Conservation (phyloP, 2,329 filamentous ascomycete species). For the Graphiopsis chlorocephala region DNA sequence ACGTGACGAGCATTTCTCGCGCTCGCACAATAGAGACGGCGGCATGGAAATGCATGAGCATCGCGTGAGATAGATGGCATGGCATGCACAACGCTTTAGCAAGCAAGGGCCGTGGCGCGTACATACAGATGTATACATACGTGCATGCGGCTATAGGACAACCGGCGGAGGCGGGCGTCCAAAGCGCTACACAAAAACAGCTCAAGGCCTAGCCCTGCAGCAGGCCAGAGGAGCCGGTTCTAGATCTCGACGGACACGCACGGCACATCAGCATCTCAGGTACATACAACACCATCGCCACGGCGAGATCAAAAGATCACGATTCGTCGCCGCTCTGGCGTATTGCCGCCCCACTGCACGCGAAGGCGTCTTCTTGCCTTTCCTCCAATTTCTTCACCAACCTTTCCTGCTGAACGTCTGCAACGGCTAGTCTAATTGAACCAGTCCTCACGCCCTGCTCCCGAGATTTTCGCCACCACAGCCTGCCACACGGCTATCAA, state of each 20-base stretch:
- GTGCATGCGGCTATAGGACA: neutral
- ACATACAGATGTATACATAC: neutral
- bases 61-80: neutral
- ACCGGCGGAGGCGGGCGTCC: neutral
- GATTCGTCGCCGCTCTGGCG: neutral
- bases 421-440: neutral
- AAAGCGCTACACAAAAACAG: neutral
- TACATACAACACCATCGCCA: neutral
- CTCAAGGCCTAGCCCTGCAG: neutral
- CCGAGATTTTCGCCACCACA: neutral
- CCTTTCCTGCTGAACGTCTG: neutral
- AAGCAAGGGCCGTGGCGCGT: neutral
- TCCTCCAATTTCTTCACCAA: slow-evolving; percentile 8
- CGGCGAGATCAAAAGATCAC: neutral
- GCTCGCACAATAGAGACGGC: neutral
- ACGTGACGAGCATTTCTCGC: neutral
- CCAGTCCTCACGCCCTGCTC: neutral
- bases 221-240: neutral
- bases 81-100: neutral
- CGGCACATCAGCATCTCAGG: neutral
- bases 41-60: neutral
- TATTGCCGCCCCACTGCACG: neutral
- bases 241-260: neutral
- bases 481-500: neutral
- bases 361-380: neutral